These are phyloP conservation scores for Aspergillus unguis DNA, from an alignment of 2,329 filamentous ascomycete genomes.

Conservation along the genomic window DNA sequence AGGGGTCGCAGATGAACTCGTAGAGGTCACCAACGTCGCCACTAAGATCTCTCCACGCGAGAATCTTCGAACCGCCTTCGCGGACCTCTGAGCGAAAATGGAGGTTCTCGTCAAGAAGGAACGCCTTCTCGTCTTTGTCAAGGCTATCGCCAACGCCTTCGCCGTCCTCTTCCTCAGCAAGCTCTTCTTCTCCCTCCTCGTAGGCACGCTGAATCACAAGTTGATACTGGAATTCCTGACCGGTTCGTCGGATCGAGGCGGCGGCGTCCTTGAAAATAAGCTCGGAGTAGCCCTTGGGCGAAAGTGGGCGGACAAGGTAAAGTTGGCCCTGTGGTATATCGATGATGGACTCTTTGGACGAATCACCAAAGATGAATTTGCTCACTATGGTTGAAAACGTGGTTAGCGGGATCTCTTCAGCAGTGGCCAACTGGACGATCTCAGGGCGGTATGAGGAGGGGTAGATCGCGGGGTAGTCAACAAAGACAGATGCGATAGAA, in stretches of 20 bases:
- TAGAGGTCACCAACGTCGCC: constrained; percentile 94
- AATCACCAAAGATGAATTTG: constrained; percentile 87
- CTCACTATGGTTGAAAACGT: constrained; percentile 58
- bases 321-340: constrained; percentile 94
- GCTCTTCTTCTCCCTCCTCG: constrained; percentile 93
- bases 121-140: constrained; percentile 96
- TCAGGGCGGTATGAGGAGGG: constrained; percentile 12
- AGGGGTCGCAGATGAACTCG: constrained; percentile 90
- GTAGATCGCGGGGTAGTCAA: constrained; percentile 19
- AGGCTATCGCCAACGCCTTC: constrained; percentile 74
- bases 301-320: constrained; percentile 91
- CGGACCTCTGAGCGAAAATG: constrained; percentile 82
- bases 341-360: constrained; percentile 86
- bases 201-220: constrained; percentile 94
- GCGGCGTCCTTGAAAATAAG: constrained; percentile 98
- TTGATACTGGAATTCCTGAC: constrained; percentile 95
- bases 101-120: constrained; percentile 87
- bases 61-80: constrained; percentile 74
- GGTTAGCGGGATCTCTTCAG: background rate
- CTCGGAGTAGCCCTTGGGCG: constrained; percentile 96
- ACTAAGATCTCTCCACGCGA: constrained; percentile 93
- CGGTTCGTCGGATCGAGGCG: constrained; percentile 85
- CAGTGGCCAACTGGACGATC: background rate
- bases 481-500: constrained; percentile 9
- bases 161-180: constrained; percentile 85